Base-by-base conservation (phyloP, 2,329 filamentous ascomycete genomes). In the Cercospora canescens region DNA sequence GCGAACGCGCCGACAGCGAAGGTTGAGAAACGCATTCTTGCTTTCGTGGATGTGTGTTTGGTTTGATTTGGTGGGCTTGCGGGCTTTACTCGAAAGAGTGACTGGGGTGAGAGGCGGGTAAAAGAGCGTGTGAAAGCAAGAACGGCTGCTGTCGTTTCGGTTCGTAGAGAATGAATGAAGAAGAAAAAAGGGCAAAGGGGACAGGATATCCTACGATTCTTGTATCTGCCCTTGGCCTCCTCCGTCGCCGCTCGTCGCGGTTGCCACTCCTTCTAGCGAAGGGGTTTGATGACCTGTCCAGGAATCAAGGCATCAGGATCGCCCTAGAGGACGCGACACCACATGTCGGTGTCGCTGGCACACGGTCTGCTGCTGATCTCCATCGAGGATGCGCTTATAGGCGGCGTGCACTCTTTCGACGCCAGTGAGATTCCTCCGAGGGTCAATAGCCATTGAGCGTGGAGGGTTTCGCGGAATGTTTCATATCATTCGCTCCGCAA, bases 1-100 rank as follows among this genome's bases (percentile, higher is more conserved):
- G 67, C 60, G 37, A 71, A 59, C 62, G 67, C 69, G 64, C 65
- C 62, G 41, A 68, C 41, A 37, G 69, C 66, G 57, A 71, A 52
- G 62, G 67, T 60, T 45, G 66, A 67, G 63, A 67, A 66, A 65
- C 67, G 67, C 69, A 71, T 71, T 64, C 41, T 71, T 59, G 64
- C 52, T 65, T 65, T 54, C 62, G 58, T 60, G 39, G 50, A 24
- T 41, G 50, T 32, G 30, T 54, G 50, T 48, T 59, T 32, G 37
- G 30, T 34, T 32, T 32, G 8, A n/a, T 12, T 35, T 35, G 52
- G 8, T 67, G 35, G 56, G 26, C 26, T 56, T 50, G 45, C 45
- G 24, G 45, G 24, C 6, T 63, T 45, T 37, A 48, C 56, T 60
- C 56, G 61, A 70, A 67, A 63, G 68, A 70, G 68, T 70, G 66